Evolutionary conservation across 1,284 basidiomycete species (phyloP), one percentile per base, ranked within the genome.

Genomic region (Cryptococcus depauperatus): DNA sequence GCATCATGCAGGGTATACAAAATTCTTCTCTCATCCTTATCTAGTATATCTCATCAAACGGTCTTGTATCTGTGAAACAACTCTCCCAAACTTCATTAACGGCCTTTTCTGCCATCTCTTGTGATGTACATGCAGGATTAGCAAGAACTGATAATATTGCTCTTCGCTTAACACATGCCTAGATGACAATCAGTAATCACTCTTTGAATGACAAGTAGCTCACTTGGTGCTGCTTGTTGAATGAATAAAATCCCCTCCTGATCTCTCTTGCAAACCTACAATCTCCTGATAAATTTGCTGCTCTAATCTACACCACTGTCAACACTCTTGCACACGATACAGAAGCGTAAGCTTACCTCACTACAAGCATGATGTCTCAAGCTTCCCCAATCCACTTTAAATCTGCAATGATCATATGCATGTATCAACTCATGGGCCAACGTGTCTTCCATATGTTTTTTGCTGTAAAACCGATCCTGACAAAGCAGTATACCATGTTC

Each of bases 1-100:
- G 8, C 14, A 21, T 7, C 21, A 33, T 43, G 41, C 41, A 43
- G 32, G 33, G 21, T 37, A 22, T 22, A 16, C n/a, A n/a, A n/a
- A n/a, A n/a, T 13, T 22, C 11, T 43, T 14, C 27, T 19, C 30
- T 21, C 35, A 2, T 39, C 16, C 23, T 21, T 14, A 7, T n/a
- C 47, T 52, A 52, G 40, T 52, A 52, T 13, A 92, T 87, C 81
- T 96, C 90, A 70, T 97, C 93, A 69, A 97, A 98, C 6, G 93
- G 93, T 56, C 92, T 74, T 6, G 92, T 97, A 68, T 98, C 93
- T 39, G 79, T 82, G 72, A 91, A 93, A 70, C 93, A 98, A 58
- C 85, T 89, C 58, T 90, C 85, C 83, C 86, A 98, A 35, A 96
- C 93, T 68, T 96, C 88, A 57, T 96, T 93, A 40, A 97, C 92